Base-by-base conservation (phyloP, 768 basidiomycete species). In the Tubosaeta brunneosetosa region DNA sequence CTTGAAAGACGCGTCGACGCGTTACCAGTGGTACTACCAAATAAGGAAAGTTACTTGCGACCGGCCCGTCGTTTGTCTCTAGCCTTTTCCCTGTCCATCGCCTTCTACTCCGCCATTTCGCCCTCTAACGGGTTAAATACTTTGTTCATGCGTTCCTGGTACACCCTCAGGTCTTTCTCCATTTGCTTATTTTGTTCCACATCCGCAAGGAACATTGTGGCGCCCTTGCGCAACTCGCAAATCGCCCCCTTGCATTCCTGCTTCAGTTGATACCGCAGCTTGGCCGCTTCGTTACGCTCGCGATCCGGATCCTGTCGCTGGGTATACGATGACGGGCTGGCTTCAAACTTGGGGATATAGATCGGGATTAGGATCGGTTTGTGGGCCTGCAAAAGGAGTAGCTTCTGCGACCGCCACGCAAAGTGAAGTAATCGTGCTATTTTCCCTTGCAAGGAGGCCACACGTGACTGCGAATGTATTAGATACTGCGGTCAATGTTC, bases 201-300 rank as follows among this genome's bases (percentile, higher is more conserved):
- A 27, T 77, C 77, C 10, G 95, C 92, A 71, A 99, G 75, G 82
- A 97, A 99, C 59, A n/a, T n/a, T n/a, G 81, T 79, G 56, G 92
- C 86, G 66, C 98, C 97, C 76, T 97, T 97, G 55, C 97, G 83
- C 49, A 99, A 76, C 66, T 99, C 97, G 43, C 95, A 78, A 56
- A 99, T 93, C 5, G 97, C 97, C 41, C 97, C 94, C 77, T 97
- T 98, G 65, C 82, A 77, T 76, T 98, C 97, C 73, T 98, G 87
- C 73, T 94, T 94, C 75, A 93, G 87, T 66, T 94, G 83, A 37
- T 82, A 80, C 50, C 88, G 86, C 63, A 99, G 71, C 69, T 97
- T 98, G 52, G 85, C 72, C 0, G 84, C 82, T 58, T 89, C 90
- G 65, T 91, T 93, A 37, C 91, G 84, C 62, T 95, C 94, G 55